These are phyloP conservation scores for Backusella australiensis DNA, from an alignment of 192 early-diverging fungal genomes.

Conservation along the genomic window DNA sequence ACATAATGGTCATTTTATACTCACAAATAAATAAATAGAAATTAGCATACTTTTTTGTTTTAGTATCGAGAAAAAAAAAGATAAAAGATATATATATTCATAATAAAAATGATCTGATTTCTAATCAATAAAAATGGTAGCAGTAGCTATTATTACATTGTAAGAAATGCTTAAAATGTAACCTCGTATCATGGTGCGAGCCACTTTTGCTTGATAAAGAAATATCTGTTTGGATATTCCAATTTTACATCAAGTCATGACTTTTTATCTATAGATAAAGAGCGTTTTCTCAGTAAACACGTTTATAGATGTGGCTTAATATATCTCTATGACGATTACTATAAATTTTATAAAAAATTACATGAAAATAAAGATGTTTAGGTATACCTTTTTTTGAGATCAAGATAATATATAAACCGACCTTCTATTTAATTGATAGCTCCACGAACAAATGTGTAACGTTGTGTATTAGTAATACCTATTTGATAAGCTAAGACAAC, in stretches of 20 bases:
- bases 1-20: not conserved
- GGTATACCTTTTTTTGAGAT: not conserved
- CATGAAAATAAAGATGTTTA: not conserved
- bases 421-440: not conserved
- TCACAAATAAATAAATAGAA: not conserved
- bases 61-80: not conserved
- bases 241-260: not conserved
- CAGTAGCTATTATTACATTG: not conserved
- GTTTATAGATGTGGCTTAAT: not conserved
- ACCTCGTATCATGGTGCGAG: not conserved
- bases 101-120: not conserved
- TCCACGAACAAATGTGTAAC: not conserved
- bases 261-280: not conserved
- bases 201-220: not conserved
- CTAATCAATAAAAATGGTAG: not conserved
- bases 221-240: not conserved
- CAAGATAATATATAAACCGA: not conserved
- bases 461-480: not conserved
- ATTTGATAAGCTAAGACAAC: not conserved
- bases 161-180: not conserved
- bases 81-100: too few species aligned
- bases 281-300: not conserved
- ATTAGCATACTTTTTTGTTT: not conserved
- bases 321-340: too few species aligned
- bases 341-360: not conserved